phyloP scores from a whole-genome alignment of 169 alveolate genomes.

The Eimeria falciformis region DNA sequence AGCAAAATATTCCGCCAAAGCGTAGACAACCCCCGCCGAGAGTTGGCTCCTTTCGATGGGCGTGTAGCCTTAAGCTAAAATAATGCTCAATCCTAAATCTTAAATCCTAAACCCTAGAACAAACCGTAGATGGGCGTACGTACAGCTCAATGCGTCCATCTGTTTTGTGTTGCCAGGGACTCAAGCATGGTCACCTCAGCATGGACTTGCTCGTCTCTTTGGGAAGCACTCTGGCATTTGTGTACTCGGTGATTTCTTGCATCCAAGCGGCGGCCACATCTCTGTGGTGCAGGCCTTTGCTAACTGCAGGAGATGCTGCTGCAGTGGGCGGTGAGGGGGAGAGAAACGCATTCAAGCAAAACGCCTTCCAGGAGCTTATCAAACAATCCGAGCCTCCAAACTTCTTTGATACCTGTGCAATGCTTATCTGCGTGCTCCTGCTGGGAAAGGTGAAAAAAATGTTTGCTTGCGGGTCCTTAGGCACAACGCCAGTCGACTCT shows the following conservation, averaged over 20 bases:
- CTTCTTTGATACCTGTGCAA: conserved; percentile 65
- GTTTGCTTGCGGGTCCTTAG: no score
- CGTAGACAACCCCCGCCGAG: no score
- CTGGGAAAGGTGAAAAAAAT: conserved; percentile 55
- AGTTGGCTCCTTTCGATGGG: no score
- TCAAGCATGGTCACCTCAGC: conserved; percentile 40
- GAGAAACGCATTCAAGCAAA: neutral
- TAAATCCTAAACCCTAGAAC: no score
- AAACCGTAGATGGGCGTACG: no score
- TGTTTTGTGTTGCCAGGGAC: conserved; percentile 42
- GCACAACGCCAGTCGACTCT: no score
- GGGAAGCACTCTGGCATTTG: conserved; percentile 58
- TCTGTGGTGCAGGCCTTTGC: conserved; percentile 51
- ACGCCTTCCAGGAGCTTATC: conserved; percentile 33
- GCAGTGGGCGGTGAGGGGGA: conserved; percentile 11
- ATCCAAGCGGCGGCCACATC: conserved; percentile 42
- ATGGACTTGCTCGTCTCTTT: conserved; percentile 74
- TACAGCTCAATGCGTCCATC: neutral
- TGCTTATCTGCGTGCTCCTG: conserved; percentile 59
- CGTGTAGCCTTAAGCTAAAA: no score
- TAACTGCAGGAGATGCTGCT: conserved; percentile 21
- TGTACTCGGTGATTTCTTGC: conserved; percentile 67
- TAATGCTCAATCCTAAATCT: no score
- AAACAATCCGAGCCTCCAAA: conserved; percentile 46
- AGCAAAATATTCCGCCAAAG: no score